Percentiles rank a stretch among this genome's conserved stretches.
Conservation (phyloP, 495 filamentous ascomycete species). For the Penicillium fimorum region DNA sequence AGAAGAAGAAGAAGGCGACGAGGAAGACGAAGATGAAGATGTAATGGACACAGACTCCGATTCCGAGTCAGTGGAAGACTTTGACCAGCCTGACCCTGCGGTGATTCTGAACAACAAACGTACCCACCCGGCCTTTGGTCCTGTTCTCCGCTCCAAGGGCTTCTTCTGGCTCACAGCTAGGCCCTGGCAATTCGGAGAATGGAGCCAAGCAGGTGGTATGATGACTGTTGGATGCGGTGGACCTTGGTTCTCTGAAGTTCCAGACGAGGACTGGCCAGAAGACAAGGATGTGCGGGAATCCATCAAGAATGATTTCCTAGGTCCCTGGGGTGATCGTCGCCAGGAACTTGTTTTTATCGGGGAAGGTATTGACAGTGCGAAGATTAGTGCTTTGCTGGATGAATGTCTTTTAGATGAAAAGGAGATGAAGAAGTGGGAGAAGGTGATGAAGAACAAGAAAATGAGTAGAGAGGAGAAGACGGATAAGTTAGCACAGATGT, state of each 20-base stretch:
- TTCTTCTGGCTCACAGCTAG: constrained; percentile 49
- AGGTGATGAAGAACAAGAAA: constrained; percentile 44
- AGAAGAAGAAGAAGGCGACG: constrained; percentile 36
- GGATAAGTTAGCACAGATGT: constrained; percentile 41
- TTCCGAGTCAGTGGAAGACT: constrained; percentile 35
- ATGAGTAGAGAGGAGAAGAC: constrained; percentile 30
- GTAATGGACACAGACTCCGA: constrained; percentile 40
- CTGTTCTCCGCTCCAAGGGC: constrained; percentile 48
- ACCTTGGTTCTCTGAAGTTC: constrained; percentile 52
- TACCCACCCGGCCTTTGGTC: constrained; percentile 38
- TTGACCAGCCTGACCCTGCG: constrained; percentile 36
- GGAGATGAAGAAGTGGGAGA: constrained; percentile 52
- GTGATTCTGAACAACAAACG: constrained; percentile 46
- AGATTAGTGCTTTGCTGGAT: constrained; percentile 45
- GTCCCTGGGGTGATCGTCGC: constrained; percentile 56
- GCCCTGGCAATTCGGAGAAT: constrained; percentile 50
- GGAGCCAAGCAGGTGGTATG: constrained; percentile 62
- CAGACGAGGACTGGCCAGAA: constrained; percentile 45
- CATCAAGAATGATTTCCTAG: constrained; percentile 47
- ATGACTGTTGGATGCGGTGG: constrained; percentile 53
- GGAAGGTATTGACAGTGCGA: constrained; percentile 45
- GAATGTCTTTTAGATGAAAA: constrained; percentile 48
- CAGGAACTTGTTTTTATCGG: constrained; percentile 63
- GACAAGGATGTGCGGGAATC: constrained; percentile 42
- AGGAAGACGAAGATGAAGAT: constrained; percentile 37